Conservation (phyloP, 2,329 filamentous ascomycete species). For the Aspergillus pseudoviridinutans region DNA sequence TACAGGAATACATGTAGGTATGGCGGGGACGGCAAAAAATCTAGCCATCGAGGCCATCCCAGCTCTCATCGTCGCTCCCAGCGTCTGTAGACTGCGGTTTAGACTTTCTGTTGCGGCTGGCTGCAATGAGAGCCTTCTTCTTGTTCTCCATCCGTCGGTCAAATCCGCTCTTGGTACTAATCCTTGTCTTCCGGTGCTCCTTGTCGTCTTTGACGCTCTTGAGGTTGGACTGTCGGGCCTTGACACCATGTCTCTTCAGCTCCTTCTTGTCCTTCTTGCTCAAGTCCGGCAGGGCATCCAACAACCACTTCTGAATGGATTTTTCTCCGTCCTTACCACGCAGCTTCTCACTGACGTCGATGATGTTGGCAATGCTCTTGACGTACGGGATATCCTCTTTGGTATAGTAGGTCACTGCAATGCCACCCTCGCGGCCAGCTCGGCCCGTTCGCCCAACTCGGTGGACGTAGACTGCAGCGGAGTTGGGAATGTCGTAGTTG, state of each 20-base stretch:
- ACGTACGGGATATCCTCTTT: constrained; percentile 89
- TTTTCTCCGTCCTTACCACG: constrained; percentile 48
- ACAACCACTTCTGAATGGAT: constrained; percentile 75
- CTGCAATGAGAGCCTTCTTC: constrained; percentile 43
- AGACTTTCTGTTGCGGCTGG: constrained; percentile 36
- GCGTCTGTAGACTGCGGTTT: constrained; percentile 12
- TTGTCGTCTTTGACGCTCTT: constrained; percentile 41
- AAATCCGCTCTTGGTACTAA: constrained; percentile 60
- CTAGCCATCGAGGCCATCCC: constrained; percentile 40
- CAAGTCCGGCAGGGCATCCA: constrained; percentile 80
- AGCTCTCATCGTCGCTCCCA: constrained; percentile 31
- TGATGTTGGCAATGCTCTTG: constrained; percentile 90
- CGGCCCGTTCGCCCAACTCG: constrained; percentile 87
- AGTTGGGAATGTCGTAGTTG: constrained; percentile 96
- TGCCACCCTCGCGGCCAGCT: constrained; percentile 79
- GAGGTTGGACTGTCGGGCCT: constrained; percentile 56
- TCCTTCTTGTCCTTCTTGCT: constrained; percentile 79
- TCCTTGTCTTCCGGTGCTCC: constrained; percentile 56
- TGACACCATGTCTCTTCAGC: constrained; percentile 76
- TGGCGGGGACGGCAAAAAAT: not conserved
- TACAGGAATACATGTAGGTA: constrained; percentile 12
- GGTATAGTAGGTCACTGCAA: constrained; percentile 92
- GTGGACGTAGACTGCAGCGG: constrained; percentile 85
- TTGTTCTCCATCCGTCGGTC: constrained; percentile 45
- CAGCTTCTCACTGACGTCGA: constrained; percentile 75